Conservation (phyloP, 805 yeast genomes). For the Saturnispora quitensis region DNA sequence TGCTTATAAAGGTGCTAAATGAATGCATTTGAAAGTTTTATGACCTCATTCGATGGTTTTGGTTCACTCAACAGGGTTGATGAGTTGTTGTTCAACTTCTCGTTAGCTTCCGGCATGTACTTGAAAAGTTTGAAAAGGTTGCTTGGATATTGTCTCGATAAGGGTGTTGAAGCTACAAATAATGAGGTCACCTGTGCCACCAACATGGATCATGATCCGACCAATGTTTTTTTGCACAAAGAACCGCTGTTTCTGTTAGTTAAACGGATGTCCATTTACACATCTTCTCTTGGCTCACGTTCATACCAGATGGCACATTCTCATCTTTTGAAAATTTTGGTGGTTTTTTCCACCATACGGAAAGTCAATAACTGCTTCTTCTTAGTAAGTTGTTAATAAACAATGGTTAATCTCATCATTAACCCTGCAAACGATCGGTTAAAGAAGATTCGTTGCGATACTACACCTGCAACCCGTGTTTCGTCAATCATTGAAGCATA, state of each 20-base stretch:
- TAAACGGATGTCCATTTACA: background rate
- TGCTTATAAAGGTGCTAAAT: background rate
- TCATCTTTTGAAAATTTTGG: background rate
- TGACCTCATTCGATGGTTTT: no score
- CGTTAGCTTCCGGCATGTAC: no score
- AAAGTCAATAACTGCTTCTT: background rate
- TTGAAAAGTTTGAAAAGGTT: no score
- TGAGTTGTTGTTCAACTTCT: no score
- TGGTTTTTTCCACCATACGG: background rate
- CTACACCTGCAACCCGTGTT: slow-evolving; percentile 28
- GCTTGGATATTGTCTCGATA: no score
- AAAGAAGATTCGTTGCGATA: slow-evolving; percentile 37
- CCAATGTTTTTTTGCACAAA: no score
- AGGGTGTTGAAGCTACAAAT: no score
- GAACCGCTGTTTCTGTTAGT: no score
- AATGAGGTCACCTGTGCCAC: no score
- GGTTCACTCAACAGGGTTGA: no score
- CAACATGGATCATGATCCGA: no score
- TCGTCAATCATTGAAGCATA: slow-evolving; percentile 32
- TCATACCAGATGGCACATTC: background rate
- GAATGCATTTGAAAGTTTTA: background rate
- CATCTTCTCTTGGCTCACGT: background rate
- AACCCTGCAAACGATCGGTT: slow-evolving; percentile 54
- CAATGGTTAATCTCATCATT: slow-evolving; percentile 41
- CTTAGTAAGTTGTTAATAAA: background rate